phyloP scores from a whole-genome alignment of 2,329 filamentous ascomycete species.

The Fusarium bulbicola region DNA sequence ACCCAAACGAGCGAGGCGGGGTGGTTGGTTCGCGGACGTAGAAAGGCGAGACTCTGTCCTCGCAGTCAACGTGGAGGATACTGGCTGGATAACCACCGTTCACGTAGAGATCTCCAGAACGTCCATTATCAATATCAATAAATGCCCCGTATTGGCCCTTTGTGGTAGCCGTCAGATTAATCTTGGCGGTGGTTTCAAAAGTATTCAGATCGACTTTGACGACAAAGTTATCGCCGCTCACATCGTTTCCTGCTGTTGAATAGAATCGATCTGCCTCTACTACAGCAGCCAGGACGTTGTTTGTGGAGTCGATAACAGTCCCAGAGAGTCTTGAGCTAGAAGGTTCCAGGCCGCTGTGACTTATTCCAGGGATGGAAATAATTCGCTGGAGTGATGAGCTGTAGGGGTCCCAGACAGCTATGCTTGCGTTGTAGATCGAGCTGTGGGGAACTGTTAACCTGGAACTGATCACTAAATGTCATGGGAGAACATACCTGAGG shows the following conservation, averaged over 20 bases:
- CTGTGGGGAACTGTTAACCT: background rate
- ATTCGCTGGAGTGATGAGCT: background rate
- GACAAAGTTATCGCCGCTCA: background rate
- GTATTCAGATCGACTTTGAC: background rate
- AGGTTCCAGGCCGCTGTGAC: background rate
- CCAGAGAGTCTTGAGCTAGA: background rate
- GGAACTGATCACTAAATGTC: fast-evolving
- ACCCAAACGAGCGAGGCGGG: background rate
- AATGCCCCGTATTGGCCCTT: background rate
- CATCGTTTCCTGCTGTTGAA: background rate
- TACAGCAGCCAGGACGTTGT: background rate
- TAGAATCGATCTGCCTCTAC: background rate
- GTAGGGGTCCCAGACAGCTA: background rate
- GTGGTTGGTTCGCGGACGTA: background rate
- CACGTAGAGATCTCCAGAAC: background rate
- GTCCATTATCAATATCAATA: background rate
- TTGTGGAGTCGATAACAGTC: background rate
- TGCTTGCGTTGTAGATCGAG: background rate
- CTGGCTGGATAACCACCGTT: background rate
- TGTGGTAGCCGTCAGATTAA: background rate
- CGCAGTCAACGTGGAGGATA: background rate
- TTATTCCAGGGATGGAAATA: background rate
- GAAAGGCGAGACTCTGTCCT: background rate
- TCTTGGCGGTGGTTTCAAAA: fast-evolving
- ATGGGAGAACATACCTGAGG: background rate